These are phyloP conservation scores for Achaetomiella virescens DNA, from an alignment of 495 filamentous ascomycete species.

Conservation along the genomic window DNA sequence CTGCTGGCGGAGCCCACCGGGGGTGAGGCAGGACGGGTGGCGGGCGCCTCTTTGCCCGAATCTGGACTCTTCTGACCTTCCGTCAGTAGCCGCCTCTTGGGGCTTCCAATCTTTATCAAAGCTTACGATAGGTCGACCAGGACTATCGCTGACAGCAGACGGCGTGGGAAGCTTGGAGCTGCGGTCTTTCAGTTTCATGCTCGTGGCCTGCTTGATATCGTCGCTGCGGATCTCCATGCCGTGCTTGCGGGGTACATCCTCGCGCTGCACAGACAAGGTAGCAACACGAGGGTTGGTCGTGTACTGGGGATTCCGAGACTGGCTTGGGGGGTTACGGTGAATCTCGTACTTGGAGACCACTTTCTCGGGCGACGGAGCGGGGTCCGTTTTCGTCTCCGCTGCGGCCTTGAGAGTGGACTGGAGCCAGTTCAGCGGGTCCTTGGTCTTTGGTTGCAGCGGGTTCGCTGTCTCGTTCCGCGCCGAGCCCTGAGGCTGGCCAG, in stretches of 20 bases:
- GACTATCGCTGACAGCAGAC: conserved; percentile 75
- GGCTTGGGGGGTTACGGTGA: conserved; percentile 68
- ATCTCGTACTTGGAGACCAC: conserved; percentile 64
- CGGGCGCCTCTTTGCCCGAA: conserved; percentile 12
- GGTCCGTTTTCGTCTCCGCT: conserved; percentile 14
- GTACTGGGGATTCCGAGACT: conserved; percentile 68
- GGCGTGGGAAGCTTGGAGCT: conserved; percentile 80
- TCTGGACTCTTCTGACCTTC: conserved; percentile 40
- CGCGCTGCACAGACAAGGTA: conserved; percentile 26
- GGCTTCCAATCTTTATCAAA: conserved; percentile 80
- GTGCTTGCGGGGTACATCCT: conserved; percentile 53
- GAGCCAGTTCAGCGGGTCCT: conserved; percentile 54
- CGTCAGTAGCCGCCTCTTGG: conserved; percentile 52
- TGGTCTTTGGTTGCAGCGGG: conserved; percentile 44
- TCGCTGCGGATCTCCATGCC: conserved; percentile 76
- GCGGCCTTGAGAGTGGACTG: conserved; percentile 38
- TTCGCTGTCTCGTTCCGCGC: conserved; percentile 17
- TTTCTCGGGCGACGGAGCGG: conserved; percentile 36
- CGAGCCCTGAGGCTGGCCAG: conserved; percentile 7
- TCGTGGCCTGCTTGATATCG: conserved; percentile 85
- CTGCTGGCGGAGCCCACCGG: conserved; percentile 21
- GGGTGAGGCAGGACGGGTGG: conserved; percentile 24
- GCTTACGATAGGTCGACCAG: conserved; percentile 87
- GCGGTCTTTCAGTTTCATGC: conserved; percentile 75
- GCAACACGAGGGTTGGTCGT: conserved; percentile 50